Conservation (phyloP, 495 filamentous ascomycete species). For the Talaromyces ruber region DNA sequence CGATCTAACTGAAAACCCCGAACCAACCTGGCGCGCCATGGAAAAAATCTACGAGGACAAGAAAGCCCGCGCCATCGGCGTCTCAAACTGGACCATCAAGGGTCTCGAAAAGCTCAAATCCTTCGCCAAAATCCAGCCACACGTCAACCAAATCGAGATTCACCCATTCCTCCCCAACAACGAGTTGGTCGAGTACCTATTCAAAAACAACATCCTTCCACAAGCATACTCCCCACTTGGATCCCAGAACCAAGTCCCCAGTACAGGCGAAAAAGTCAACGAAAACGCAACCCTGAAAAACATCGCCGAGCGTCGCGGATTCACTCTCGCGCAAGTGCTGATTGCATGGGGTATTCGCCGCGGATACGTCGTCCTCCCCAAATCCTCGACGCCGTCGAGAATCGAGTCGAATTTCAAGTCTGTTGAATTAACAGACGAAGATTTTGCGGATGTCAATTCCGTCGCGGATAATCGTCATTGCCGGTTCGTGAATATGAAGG, state of each 20-base stretch:
- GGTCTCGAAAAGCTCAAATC: slow-evolving; percentile 62
- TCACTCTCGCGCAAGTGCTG: slow-evolving; percentile 57
- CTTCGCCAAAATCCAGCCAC: slow-evolving; percentile 58
- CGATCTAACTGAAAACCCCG: slow-evolving; percentile 54
- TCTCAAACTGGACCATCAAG: slow-evolving; percentile 72
- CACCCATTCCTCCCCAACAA: slow-evolving; percentile 86
- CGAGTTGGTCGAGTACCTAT: slow-evolving; percentile 58
- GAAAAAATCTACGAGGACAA: slow-evolving; percentile 67
- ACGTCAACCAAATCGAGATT: slow-evolving; percentile 86
- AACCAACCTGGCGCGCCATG: slow-evolving; percentile 70
- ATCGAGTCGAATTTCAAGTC: slow-evolving; percentile 60
- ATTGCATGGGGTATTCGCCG: slow-evolving; percentile 64
- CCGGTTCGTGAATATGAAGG: slow-evolving; percentile 78
- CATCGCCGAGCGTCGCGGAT: slow-evolving; percentile 54
- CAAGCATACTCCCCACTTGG: slow-evolving; percentile 72
- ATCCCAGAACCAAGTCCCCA: slow-evolving; percentile 52
- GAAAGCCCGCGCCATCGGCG: slow-evolving; percentile 70
- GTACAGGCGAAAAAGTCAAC: slow-evolving; percentile 52
- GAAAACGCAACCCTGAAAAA: slow-evolving; percentile 52
- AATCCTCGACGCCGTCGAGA: slow-evolving; percentile 54
- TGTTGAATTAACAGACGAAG: slow-evolving; percentile 45
- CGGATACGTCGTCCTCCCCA: slow-evolving; percentile 65
- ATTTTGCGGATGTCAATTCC: slow-evolving; percentile 49
- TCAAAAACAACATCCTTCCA: slow-evolving; percentile 62
- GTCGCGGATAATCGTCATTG: slow-evolving; percentile 53